These are phyloP conservation scores for Pythium biforme DNA, from an alignment of 352 stramenopile genomes.

Conservation along the genomic window DNA sequence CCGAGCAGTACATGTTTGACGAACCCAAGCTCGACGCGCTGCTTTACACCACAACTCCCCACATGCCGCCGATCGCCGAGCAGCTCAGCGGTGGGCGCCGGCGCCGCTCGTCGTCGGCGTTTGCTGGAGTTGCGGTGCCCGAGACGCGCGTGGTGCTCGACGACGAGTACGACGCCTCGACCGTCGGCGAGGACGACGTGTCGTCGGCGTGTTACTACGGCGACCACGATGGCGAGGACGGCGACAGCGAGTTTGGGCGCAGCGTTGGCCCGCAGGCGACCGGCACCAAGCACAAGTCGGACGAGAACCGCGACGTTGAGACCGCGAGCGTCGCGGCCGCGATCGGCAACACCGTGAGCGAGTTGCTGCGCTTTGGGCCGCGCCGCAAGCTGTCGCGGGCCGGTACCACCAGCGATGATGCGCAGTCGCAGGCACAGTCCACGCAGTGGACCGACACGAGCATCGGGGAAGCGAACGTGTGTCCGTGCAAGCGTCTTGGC, in stretches of 20 bases:
- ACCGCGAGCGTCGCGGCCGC: constrained; percentile 10
- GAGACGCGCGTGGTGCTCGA: background rate
- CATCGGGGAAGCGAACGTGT: constrained; percentile 27
- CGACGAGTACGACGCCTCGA: constrained; percentile 3
- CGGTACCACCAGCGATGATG: background rate
- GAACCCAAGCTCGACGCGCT: constrained; percentile 28
- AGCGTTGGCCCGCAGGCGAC: constrained; percentile 13
- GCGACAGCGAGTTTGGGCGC: constrained; percentile 15
- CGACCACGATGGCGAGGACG: constrained; percentile 3
- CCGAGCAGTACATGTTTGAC: constrained; percentile 57
- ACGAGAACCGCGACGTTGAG: constrained; percentile 19
- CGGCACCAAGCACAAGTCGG: background rate
- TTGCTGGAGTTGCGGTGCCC: background rate
- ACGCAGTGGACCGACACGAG: constrained; percentile 31
- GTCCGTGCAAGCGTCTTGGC: constrained; percentile 47
- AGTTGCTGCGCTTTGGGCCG: constrained; percentile 21
- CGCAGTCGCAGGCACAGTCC: constrained; percentile 21
- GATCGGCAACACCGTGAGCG: constrained; percentile 15
- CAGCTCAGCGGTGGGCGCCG: background rate
- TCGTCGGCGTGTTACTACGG: background rate
- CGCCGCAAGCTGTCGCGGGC: constrained; percentile 21
- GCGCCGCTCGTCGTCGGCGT: constrained; percentile 6
- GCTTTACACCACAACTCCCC: background rate
- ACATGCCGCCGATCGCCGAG: constrained; percentile 14
- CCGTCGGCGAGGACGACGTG: constrained; percentile 6